phyloP scores from a whole-genome alignment of 2,329 filamentous ascomycete genomes.

The Nannizziopsis barbatae region DNA sequence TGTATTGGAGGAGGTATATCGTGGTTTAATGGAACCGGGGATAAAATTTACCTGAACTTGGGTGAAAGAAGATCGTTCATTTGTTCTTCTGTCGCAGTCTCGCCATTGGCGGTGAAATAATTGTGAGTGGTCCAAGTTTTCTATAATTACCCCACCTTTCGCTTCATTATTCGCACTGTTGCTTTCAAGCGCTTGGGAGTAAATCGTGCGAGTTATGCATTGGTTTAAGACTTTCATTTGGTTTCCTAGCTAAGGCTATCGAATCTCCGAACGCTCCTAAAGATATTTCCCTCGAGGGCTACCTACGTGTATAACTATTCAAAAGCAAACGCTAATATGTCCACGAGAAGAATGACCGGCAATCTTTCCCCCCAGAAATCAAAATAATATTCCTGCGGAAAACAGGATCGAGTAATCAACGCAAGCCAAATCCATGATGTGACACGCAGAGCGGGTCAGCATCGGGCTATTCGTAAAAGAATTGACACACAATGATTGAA shows the following conservation, averaged over 20 bases:
- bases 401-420: background rate
- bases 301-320: background rate
- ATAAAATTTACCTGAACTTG: conserved; percentile 47
- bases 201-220: background rate
- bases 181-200: too few species aligned
- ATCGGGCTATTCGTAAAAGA: too few species aligned
- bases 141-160: too few species aligned
- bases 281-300: background rate
- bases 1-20: conserved; percentile 68
- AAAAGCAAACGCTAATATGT: background rate
- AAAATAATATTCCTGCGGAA: conserved; percentile 1
- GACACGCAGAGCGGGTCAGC: background rate
- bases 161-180: background rate
- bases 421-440: background rate
- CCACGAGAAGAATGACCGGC: conserved; percentile 6
- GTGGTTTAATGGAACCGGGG: conserved; percentile 59
- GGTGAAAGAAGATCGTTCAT: too few species aligned
- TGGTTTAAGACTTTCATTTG: background rate
- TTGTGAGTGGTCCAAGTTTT: too few species aligned
- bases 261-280: background rate
- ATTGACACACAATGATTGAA: too few species aligned
- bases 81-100: background rate
- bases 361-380: conserved; percentile 1
- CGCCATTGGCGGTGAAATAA: too few species aligned
- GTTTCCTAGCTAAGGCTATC: background rate